These are phyloP conservation scores for Esteya vermicola DNA, from an alignment of 2,329 filamentous ascomycete species.

Conservation along the genomic window DNA sequence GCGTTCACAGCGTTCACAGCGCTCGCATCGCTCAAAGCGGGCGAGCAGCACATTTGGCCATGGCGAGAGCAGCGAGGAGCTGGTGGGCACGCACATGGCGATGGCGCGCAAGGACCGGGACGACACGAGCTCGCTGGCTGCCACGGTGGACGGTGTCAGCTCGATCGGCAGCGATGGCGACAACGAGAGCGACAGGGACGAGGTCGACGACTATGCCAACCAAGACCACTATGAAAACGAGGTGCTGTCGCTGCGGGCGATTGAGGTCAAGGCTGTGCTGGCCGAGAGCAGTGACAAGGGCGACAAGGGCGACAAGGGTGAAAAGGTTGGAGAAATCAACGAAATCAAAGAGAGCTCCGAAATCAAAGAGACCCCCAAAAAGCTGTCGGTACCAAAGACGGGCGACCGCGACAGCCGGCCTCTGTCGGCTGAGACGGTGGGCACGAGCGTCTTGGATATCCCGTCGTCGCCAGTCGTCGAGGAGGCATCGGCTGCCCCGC, in stretches of 20 bases:
- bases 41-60: slow-evolving; percentile 10
- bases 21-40: slow-evolving; percentile 14
- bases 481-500: too few species aligned
- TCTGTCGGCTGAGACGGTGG: not conserved
- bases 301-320: not conserved
- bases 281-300: slow-evolving; percentile 2
- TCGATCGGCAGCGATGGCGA: slow-evolving; percentile 26
- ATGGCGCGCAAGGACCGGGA: slow-evolving; percentile 17
- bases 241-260: slow-evolving; percentile 9
- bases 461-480: too few species aligned
- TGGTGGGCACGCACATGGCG: too few species aligned
- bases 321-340: too few species aligned
- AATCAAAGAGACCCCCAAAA: too few species aligned
- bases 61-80: slow-evolving; percentile 29
- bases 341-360: too few species aligned
- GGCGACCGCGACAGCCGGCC: not conserved
- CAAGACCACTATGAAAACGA: too few species aligned
- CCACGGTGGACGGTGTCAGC: slow-evolving; percentile 41
- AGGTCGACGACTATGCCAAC: slow-evolving; percentile 16
- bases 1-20: too few species aligned
- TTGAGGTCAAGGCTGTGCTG: slow-evolving; percentile 26
- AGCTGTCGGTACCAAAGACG: slow-evolving; percentile 2
- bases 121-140: slow-evolving; percentile 38
- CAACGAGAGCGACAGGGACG: slow-evolving; percentile 13
- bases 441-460: too few species aligned